These are phyloP conservation scores for Mariannaea elegans DNA, from an alignment of 2,329 filamentous ascomycete species.

Conservation along the genomic window DNA sequence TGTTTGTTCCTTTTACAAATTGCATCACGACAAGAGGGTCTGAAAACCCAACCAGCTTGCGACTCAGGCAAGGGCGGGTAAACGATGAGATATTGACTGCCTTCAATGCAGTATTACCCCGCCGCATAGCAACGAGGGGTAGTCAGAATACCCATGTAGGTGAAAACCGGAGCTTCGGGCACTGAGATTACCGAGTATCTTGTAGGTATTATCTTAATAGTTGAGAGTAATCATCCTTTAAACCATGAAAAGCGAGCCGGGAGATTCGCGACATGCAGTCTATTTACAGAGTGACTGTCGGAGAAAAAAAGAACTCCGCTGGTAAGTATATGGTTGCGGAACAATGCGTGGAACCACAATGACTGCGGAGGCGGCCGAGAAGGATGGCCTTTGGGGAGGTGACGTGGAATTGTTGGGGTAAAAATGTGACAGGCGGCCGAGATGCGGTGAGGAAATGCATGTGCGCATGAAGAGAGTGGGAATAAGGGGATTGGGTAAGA, in stretches of 20 bases:
- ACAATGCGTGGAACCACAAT: constrained; percentile 4
- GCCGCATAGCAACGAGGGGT: too few relatives aligned
- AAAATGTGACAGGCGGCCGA: constrained; percentile 22
- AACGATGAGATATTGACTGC: too few relatives aligned
- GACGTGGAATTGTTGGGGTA: constrained; percentile 30
- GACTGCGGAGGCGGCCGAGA: constrained; percentile 3
- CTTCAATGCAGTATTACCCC: too few relatives aligned
- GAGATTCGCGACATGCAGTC: constrained; percentile 3
- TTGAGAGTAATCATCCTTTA: not conserved
- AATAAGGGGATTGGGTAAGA: constrained; percentile 7
- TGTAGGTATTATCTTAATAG: not conserved
- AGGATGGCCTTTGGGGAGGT: constrained; percentile 4
- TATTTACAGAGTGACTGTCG: not conserved
- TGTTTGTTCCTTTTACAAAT: too few relatives aligned
- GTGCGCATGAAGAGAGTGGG: constrained; percentile 24
- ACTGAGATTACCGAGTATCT: not conserved
- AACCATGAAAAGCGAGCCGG: not conserved
- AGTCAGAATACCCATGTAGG: not conserved
- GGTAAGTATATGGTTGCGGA: not conserved
- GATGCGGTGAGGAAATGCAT: constrained; percentile 35
- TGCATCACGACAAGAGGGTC: too few relatives aligned
- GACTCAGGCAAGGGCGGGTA: too few relatives aligned
- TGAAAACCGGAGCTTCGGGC: not conserved
- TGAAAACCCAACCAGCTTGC: too few relatives aligned
- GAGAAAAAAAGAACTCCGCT: not conserved